Evolutionary conservation across 2,329 filamentous ascomycete species (phyloP), one percentile per base, ranked within the genome.

Genomic region (Hymenoscyphus occultus): DNA sequence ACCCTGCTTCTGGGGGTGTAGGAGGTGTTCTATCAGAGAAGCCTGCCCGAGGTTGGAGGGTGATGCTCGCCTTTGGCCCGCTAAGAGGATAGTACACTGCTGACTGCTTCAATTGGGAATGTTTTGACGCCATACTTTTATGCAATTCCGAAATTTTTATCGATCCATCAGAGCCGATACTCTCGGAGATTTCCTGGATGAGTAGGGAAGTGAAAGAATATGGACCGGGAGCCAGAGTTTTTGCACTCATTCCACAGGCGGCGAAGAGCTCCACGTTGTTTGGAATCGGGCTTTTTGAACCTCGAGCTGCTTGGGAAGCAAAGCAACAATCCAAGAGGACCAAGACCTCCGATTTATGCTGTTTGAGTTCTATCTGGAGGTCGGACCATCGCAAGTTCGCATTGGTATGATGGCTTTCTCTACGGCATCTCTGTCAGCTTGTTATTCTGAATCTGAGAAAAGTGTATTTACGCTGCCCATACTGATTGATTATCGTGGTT

Each of bases 271-370:
- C 40, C 12, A 42, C 16, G 13, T 16, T 12, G 9, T 19, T 56
- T 31, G 51, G 51, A 22, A 22, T 14, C 6, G n/a, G n/a, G 13
- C 22, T 2, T 56, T 19, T 22, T 3, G 28, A 28, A 12, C 19
- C 51, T n/a, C 51, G 51, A 19, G 14, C 51, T 16, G 51, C 51
- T 56, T 56, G 51, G n/a, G 51, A 14, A 5, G 51, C 51, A 31
- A 56, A 56, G 51, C 51, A 56, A n/a, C 13, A 56, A 56, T 56
- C 51, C 14, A 56, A 56, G 51, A 56, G 51, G 28, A 56, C 14
- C 12, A 56, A n/a, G 16, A 56, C 22, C 14, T 56, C 14, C 0
- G 51, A 56, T 12, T 28, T 19, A 31, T 14, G 12, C 13, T 12
- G 12, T 19, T n/a, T 56, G n/a, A 56, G 51, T n/a, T 56, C 51